Conservation (phyloP, 2,329 filamentous ascomycete species). For the Colletotrichum sidae region DNA sequence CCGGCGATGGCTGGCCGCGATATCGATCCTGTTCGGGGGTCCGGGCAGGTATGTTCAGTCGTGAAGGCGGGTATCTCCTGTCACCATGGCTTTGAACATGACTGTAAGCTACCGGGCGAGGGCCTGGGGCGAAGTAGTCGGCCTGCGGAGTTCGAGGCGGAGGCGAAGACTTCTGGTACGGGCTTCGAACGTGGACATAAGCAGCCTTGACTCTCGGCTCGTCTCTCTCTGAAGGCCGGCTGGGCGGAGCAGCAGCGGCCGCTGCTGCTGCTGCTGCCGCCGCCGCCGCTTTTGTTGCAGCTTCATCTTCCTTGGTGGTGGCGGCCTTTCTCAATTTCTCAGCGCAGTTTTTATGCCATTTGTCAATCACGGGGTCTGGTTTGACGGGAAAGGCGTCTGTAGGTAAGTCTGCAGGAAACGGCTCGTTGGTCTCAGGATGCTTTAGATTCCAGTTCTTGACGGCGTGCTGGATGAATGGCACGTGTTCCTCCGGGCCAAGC, state of each 20-base stretch:
- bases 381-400: conserved; percentile 74
- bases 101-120: conserved; percentile 49
- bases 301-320: conserved; percentile 49
- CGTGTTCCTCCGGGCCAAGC: conserved; percentile 88
- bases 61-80: conserved; percentile 48
- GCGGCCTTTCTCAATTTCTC: conserved; percentile 75
- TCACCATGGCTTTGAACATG: conserved; percentile 57
- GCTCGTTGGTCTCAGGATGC: conserved; percentile 78
- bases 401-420: conserved; percentile 72
- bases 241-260: conserved; percentile 39
- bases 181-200: conserved; percentile 50
- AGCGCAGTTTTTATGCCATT: conserved; percentile 86
- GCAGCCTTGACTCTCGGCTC: conserved; percentile 51
- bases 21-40: conserved; percentile 47
- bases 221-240: conserved; percentile 44
- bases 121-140: conserved; percentile 46
- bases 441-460: conserved; percentile 81
- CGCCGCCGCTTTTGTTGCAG: conserved; percentile 44
- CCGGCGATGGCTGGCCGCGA: conserved; percentile 51
- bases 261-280: conserved; percentile 42
- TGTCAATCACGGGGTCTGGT: conserved; percentile 83
- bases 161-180: conserved; percentile 41
- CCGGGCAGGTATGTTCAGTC: conserved; percentile 44
- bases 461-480: conserved; percentile 83
- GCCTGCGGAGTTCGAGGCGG: conserved; percentile 43